Conservation (phyloP, 2,329 filamentous ascomycete species). For the Pseudogymnoascus verrucosus region DNA sequence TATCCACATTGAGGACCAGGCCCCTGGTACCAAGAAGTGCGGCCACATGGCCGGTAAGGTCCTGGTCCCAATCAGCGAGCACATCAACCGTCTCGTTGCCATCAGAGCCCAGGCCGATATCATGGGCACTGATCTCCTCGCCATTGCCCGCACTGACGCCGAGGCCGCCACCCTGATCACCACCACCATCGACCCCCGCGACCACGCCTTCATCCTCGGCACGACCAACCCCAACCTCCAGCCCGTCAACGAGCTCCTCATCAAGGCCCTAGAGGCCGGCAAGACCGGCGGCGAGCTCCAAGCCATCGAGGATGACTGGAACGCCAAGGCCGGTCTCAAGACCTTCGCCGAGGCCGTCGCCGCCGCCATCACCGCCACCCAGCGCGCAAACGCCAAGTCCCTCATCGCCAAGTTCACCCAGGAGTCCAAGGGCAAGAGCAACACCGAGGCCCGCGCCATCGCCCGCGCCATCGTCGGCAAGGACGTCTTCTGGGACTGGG, state of each 20-base stretch:
- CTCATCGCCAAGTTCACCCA: conserved; percentile 60
- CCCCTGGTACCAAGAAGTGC: conserved; percentile 98
- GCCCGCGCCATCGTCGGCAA: conserved; percentile 69
- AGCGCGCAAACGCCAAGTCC: conserved; percentile 59
- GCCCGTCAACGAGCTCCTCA: conserved; percentile 85
- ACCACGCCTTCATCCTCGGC: conserved; percentile 90
- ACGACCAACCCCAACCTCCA: conserved; percentile 76
- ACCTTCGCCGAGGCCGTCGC: conserved; percentile 86
- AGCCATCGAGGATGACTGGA: conserved; percentile 87
- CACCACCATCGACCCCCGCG: conserved; percentile 88
- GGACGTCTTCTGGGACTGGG: conserved; percentile 92
- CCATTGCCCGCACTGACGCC: conserved; percentile 90
- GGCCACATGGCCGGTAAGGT: conserved; percentile 99
- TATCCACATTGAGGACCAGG: conserved; percentile 98
- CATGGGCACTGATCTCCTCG: conserved; percentile 87
- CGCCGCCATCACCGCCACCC: conserved; percentile 66
- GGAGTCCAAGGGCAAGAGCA: conserved; percentile 73
- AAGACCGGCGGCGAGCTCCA: conserved; percentile 77
- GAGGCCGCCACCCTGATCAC: conserved; percentile 97
- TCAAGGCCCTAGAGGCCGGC: conserved; percentile 71
- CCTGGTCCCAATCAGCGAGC: conserved; percentile 90
- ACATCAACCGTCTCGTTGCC: conserved; percentile 94
- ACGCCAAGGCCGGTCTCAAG: conserved; percentile 67
- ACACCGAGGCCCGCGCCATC: conserved; percentile 70
- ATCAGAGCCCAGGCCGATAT: conserved; percentile 98